Percentiles rank a stretch among this genome's conserved stretches.
phyloP scores from a whole-genome alignment of 768 basidiomycete genomes.

The Sarcodon sp. region DNA sequence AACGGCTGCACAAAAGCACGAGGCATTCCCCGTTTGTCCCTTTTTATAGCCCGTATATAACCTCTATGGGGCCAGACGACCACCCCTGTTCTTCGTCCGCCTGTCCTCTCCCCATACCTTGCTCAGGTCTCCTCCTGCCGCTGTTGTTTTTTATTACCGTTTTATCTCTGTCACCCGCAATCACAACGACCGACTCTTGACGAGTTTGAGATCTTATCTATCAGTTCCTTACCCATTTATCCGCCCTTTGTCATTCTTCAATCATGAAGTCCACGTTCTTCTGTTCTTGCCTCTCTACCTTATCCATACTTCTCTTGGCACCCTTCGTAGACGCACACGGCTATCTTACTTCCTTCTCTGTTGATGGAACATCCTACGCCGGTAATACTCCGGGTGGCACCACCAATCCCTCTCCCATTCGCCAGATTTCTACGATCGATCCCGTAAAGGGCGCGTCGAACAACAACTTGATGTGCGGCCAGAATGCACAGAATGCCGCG shows the following conservation, averaged over 20 bases:
- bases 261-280: not conserved
- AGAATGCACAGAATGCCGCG: slow-evolving; percentile 30
- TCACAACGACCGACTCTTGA: not conserved
- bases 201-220: not conserved
- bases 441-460: slow-evolving; percentile 44
- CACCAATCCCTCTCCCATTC: slow-evolving; percentile 15
- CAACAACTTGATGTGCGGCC: slow-evolving; percentile 43
- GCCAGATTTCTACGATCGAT: slow-evolving; percentile 23
- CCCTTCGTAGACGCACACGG: slow-evolving; percentile 27
- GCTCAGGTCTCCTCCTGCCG: too few relatives aligned
- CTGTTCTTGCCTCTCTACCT: slow-evolving; percentile 3
- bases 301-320: slow-evolving; percentile 7
- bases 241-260: not conserved
- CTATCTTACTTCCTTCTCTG: slow-evolving; percentile 25
- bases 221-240: not conserved
- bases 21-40: too few relatives aligned
- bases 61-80: too few relatives aligned
- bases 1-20: too few relatives aligned
- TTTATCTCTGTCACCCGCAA: not conserved
- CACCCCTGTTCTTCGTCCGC: too few relatives aligned
- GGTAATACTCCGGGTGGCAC: slow-evolving; percentile 23
- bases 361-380: slow-evolving; percentile 29
- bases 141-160: not conserved
- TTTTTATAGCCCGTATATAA: too few relatives aligned
- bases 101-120: too few relatives aligned